Percentiles rank a stretch among this genome's conserved stretches.
Evolutionary conservation across 2,329 filamentous ascomycete species (phyloP).

Genomic region (Ophiostoma pallidulum): DNA sequence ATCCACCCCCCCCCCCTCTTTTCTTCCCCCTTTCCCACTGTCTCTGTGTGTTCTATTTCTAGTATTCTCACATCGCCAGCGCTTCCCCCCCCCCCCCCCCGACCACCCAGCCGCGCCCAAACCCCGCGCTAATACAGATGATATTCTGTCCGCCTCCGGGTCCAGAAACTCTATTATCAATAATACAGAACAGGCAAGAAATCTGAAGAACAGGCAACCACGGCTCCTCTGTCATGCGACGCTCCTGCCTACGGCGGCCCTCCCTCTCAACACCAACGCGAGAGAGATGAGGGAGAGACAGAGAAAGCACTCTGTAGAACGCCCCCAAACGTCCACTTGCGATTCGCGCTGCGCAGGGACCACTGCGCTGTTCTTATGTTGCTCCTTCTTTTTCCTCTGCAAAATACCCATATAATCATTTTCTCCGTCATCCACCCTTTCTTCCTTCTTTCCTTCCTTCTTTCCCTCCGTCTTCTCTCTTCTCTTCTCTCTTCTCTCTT

Average conservation of each 20-base stretch:
- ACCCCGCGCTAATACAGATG: constrained; percentile 15
- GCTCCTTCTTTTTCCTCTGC: neutral
- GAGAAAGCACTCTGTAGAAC: too few relatives aligned
- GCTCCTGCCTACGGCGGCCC: constrained; percentile 4
- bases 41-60: too few relatives aligned
- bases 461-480: neutral
- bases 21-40: too few relatives aligned
- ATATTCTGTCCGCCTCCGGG: constrained; percentile 5
- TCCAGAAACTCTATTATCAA: constrained; percentile 15
- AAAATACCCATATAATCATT: neutral
- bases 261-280: constrained; percentile 7
- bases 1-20: constrained; percentile 9
- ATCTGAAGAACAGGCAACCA: constrained; percentile 15
- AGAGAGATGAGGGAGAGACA: neutral
- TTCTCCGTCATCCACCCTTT: neutral
- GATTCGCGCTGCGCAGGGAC: too few relatives aligned
- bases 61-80: neutral
- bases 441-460: neutral
- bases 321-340: too few relatives aligned
- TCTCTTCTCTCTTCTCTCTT: neutral
- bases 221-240: constrained; percentile 15
- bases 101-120: constrained; percentile 7
- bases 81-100: constrained; percentile 3
- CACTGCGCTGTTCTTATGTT: too few relatives aligned
- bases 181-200: constrained; percentile 17